Evolutionary conservation across 768 basidiomycete genomes (phyloP), one percentile per base, ranked within the genome.

Genomic region (Psilocybe cyanescens): DNA sequence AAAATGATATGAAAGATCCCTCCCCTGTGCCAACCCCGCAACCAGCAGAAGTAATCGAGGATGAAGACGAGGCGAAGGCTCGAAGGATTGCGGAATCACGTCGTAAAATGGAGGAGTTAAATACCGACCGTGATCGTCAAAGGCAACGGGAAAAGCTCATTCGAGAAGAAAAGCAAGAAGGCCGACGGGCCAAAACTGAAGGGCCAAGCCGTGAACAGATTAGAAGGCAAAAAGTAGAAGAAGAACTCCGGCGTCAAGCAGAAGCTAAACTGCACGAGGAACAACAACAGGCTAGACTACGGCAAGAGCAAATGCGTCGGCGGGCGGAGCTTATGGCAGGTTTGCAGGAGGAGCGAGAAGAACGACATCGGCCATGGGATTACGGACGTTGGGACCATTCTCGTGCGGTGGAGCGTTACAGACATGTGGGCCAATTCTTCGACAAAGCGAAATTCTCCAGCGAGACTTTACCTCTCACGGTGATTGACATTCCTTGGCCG

Each of bases 401-500:
- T 58, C 81, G 89, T 49, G 93, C 92, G 4, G 74, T 93, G 30
- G 90, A 92, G 65, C 83, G 87, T 30, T 94, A 90, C 74, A 84
- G 77, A 48, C 68, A 72, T 33, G 78, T 90, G 6, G 78, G 82
- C 61, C 86, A 86, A 19, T 78, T 79, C 33, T 94, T 94, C 68
- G 90, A 93, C 71, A 68, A 75, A 14, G 74, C 83, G 9, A 86
- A 82, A 63, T 91, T 88, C 72, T 76, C 81, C 3, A 64, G 75
- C 39, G 79, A 80, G 19, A 57, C 55, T 12, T 73, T 79, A 12
- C 83, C 86, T 3, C 71, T 92, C n/a, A 72, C 79, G 3, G 86
- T 87, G 60, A 82, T 86, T 49, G 81, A 80, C 44, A 78, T 94
- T 31, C 91, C 92, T 0, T 94, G 92, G 92, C 92, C 92, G 2